Evolutionary conservation across 805 yeast species (phyloP).

Genomic region (Spathaspora sp.): DNA sequence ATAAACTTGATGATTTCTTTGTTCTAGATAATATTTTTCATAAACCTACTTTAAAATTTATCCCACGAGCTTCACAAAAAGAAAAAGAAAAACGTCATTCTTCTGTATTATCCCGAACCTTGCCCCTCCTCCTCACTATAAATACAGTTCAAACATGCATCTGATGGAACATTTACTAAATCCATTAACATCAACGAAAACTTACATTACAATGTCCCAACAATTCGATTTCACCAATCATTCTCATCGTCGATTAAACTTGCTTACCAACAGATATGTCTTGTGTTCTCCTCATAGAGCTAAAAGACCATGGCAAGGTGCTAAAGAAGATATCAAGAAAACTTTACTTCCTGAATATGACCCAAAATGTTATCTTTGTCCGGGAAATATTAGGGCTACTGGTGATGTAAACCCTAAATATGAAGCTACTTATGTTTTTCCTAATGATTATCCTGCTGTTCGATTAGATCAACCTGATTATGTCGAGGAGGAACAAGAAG

Average conservation of each 20-base stretch:
- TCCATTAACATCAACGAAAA: constrained; percentile 17
- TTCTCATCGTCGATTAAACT: constrained; percentile 69
- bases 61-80: background rate
- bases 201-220: constrained; percentile 17
- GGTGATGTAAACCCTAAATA: constrained; percentile 59
- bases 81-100: background rate
- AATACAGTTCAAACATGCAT: constrained; percentile 3
- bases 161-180: constrained; percentile 17
- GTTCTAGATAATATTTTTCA: background rate
- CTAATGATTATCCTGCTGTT: constrained; percentile 72
- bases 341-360: constrained; percentile 53
- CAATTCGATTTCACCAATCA: constrained; percentile 50
- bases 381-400: constrained; percentile 63
- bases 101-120: background rate
- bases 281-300: constrained; percentile 75
- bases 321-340: constrained; percentile 48
- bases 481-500: constrained; percentile 14
- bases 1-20: background rate
- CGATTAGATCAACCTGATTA: constrained; percentile 51
- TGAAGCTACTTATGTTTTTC: constrained; percentile 54
- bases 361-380: constrained; percentile 67
- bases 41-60: background rate
- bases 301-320: constrained; percentile 81
- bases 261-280: constrained; percentile 64
- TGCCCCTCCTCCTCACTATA: background rate